A percentile compares a stretch with the other conserved stretches of the same genome.
Evolutionary conservation across 108 stramenopile species (phyloP).

Genomic region (Cyclotella cryptica): DNA sequence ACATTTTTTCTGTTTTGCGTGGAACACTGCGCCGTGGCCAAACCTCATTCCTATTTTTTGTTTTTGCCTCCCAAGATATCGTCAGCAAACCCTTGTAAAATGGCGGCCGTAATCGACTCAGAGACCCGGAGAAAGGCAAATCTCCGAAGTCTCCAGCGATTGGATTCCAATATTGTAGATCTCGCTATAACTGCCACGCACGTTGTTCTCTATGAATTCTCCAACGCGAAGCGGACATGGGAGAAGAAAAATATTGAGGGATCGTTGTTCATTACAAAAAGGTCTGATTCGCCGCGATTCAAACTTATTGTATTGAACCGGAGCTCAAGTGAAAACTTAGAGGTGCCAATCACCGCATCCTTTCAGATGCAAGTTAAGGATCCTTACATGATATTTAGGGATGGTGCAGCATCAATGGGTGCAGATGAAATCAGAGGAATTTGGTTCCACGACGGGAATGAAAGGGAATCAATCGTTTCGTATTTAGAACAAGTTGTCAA

Average conservation of each 20-base stretch:
- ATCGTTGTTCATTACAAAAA: conserved; percentile 67
- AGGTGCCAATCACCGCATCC: conserved; percentile 54
- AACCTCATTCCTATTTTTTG: too few species aligned
- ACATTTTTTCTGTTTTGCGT: too few species aligned
- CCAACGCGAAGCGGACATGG: conserved; percentile 52
- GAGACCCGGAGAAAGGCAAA: conserved; percentile 80
- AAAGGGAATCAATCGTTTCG: conserved; percentile 59
- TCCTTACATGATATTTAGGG: conserved; percentile 79
- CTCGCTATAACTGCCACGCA: conserved; percentile 77
- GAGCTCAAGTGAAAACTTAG: conserved; percentile 71
- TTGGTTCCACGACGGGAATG: conserved; percentile 79
- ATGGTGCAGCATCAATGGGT: conserved; percentile 23
- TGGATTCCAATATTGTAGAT: conserved; percentile 63
- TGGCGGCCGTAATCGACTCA: conserved; percentile 46
- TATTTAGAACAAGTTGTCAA: conserved; percentile 56
- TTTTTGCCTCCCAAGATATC: too few species aligned
- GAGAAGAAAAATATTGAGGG: conserved; percentile 77
- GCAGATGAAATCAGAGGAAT: conserved; percentile 66
- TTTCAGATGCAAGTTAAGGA: conserved; percentile 81
- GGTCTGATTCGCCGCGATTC: conserved; percentile 41
- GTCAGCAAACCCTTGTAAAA: conserved; percentile 1
- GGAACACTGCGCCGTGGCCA: too few species aligned
- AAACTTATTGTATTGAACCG: conserved; percentile 74
- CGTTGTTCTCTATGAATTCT: conserved; percentile 83
- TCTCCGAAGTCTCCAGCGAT: conserved; percentile 74